phyloP scores from a whole-genome alignment of 352 stramenopile species.

The Globisporangium nagaii region DNA sequence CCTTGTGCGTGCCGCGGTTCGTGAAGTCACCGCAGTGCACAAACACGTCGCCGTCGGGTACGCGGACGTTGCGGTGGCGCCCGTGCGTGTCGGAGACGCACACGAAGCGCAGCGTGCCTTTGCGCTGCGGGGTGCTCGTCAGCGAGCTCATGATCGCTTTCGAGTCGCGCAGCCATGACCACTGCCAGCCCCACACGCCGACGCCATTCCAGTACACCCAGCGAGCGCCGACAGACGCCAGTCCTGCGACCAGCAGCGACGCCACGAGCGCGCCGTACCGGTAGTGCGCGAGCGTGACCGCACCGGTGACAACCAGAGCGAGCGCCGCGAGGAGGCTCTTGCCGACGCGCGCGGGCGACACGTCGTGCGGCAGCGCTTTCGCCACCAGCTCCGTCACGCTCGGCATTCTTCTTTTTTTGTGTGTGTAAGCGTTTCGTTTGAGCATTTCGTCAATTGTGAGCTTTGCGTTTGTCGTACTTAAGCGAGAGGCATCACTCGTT shows the following conservation, averaged over 20 bases:
- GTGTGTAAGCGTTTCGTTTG: no score
- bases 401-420: not conserved
- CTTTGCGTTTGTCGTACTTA: no score
- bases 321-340: conserved; percentile 5
- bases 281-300: conserved; percentile 13
- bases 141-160: conserved; percentile 21
- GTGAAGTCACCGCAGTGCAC: conserved; percentile 91
- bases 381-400: not conserved
- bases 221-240: conserved; percentile 20
- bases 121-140: conserved; percentile 31
- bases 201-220: conserved; percentile 65
- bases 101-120: conserved; percentile 60
- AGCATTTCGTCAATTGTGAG: no score
- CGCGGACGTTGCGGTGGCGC: conserved; percentile 60
- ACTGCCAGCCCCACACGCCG: conserved; percentile 50
- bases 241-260: conserved; percentile 10
- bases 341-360: conserved; percentile 25
- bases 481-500: no score
- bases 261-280: conserved; percentile 20
- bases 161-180: conserved; percentile 37
- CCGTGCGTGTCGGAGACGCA: conserved; percentile 82
- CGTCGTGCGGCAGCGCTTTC: conserved; percentile 35
- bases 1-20: conserved; percentile 56
- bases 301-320: conserved; percentile 1
- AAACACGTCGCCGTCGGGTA: conserved; percentile 76